Conservation (phyloP, 371 early-diverging fungal species). For the Zopfochytrium polystomum region DNA sequence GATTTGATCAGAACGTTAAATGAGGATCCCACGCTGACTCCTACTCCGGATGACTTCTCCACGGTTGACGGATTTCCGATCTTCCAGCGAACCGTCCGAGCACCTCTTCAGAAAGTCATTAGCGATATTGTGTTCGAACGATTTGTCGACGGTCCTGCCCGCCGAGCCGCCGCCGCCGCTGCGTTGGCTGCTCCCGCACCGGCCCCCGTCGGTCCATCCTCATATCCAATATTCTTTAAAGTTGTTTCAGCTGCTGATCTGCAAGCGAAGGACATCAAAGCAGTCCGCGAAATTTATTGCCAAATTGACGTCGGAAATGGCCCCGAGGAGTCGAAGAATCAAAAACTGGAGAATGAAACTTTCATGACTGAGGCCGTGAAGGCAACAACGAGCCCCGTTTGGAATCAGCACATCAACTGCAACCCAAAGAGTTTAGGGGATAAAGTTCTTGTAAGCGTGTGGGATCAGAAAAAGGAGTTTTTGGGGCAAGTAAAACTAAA, state of each 20-base stretch:
- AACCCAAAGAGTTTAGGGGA: slow-evolving; percentile 26
- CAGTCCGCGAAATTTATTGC: slow-evolving; percentile 36
- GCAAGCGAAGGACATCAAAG: slow-evolving; percentile 36
- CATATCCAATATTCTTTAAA: slow-evolving; percentile 28
- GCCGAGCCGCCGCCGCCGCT: background rate
- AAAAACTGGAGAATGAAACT: slow-evolving; percentile 12
- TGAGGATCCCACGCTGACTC: slow-evolving; percentile 32
- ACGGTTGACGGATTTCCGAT: slow-evolving; percentile 35
- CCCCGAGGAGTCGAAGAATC: slow-evolving; percentile 21
- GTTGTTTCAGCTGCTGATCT: slow-evolving; percentile 37
- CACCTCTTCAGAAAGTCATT: slow-evolving; percentile 39
- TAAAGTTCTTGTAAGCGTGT: slow-evolving; percentile 33
- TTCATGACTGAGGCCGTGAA: slow-evolving; percentile 34
- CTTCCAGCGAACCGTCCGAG: slow-evolving; percentile 33
- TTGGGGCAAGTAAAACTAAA: slow-evolving; percentile 31
- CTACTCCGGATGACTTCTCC: slow-evolving; percentile 44
- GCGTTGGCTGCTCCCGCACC: background rate
- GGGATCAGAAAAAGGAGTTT: slow-evolving; percentile 47
- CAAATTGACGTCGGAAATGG: slow-evolving; percentile 34
- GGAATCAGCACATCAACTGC: slow-evolving; percentile 44
- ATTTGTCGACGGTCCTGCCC: slow-evolving; percentile 29
- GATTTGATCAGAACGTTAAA: slow-evolving; percentile 38
- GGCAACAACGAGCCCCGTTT: slow-evolving; percentile 26
- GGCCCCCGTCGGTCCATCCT: background rate
- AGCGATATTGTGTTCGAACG: slow-evolving; percentile 35